Conservation (phyloP, 1,284 basidiomycete genomes). For the Pascua guehoae region DNA sequence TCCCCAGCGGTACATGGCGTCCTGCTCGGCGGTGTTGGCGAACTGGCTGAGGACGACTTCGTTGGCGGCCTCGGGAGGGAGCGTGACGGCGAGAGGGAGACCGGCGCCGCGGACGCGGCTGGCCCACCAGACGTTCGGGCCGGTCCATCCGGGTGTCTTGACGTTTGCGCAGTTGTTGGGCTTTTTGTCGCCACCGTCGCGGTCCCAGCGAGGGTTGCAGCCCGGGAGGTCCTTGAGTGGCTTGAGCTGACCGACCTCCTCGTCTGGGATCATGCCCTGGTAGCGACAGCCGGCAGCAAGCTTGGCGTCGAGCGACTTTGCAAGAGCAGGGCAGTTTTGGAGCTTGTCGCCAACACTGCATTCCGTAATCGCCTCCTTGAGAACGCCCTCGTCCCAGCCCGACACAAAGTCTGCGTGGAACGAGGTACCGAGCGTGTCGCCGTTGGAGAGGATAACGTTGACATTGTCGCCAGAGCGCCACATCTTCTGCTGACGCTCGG, state of each 20-base stretch:
- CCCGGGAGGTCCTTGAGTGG: slow-evolving; percentile 10
- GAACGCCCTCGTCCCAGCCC: slow-evolving; percentile 45
- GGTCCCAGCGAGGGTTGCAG: slow-evolving; percentile 16
- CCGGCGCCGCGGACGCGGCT: neutral
- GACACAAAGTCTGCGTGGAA: slow-evolving; percentile 49
- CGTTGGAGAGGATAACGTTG: slow-evolving; percentile 32
- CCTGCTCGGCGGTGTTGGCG: too few relatives aligned
- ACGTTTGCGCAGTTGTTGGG: slow-evolving; percentile 5
- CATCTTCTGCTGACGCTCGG: neutral
- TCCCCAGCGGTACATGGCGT: too few relatives aligned
- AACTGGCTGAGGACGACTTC: too few relatives aligned
- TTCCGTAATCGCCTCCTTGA: slow-evolving; percentile 42
- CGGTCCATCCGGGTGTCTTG: slow-evolving; percentile 6
- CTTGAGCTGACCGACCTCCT: slow-evolving; percentile 10
- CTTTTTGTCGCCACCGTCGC: slow-evolving; percentile 7
- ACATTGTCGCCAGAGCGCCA: neutral
- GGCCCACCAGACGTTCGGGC: slow-evolving; percentile 4
- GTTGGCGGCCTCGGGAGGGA: too few relatives aligned
- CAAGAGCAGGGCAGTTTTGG: neutral
- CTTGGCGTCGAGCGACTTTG: neutral
- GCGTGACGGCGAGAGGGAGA: neutral
- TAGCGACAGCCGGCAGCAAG: slow-evolving; percentile 3
- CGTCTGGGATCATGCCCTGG: slow-evolving; percentile 13
- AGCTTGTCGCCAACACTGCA: slow-evolving; percentile 24
- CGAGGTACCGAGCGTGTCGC: slow-evolving; percentile 47